A percentile compares a stretch with the other conserved stretches of the same genome.
phyloP scores from a whole-genome alignment of 352 stramenopile genomes.

The Phytophthora tubulina region DNA sequence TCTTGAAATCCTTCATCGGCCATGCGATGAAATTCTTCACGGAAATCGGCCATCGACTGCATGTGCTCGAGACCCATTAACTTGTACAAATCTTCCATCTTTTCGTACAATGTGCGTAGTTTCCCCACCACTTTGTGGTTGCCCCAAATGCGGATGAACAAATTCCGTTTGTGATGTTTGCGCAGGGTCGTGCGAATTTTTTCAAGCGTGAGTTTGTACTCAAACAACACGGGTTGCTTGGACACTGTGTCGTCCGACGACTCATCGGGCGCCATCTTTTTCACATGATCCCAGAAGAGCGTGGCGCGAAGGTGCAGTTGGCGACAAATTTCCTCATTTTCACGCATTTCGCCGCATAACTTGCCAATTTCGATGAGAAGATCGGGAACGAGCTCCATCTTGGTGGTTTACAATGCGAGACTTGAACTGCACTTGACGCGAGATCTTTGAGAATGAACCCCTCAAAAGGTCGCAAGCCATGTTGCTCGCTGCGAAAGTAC shows the following conservation, averaged over 20 bases:
- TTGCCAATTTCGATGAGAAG: constrained; percentile 3
- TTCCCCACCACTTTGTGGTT: constrained; percentile 21
- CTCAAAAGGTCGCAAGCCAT: too few relatives aligned
- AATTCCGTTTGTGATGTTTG: constrained; percentile 8
- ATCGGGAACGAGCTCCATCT: too few relatives aligned
- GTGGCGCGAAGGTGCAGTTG: constrained; percentile 14
- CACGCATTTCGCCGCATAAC: constrained; percentile 34
- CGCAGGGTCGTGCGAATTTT: constrained; percentile 30
- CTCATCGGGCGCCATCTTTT: constrained; percentile 35
- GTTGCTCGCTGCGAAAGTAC: too few relatives aligned
- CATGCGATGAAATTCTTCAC: background rate
- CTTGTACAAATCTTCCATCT: constrained; percentile 27
- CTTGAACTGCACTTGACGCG: too few relatives aligned
- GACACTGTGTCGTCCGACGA: constrained; percentile 3
- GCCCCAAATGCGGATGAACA: constrained; percentile 24
- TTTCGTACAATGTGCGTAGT: constrained; percentile 11
- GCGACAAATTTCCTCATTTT: constrained; percentile 33
- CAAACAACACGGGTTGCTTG: too few relatives aligned
- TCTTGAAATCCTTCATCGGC: too few relatives aligned
- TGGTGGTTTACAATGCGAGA: too few relatives aligned
- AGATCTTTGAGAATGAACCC: too few relatives aligned
- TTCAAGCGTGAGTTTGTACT: too few relatives aligned
- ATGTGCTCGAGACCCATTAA: constrained; percentile 13
- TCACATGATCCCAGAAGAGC: constrained; percentile 40
- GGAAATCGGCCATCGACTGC: background rate